These are phyloP conservation scores for Aureobasidium sp. DNA, from an alignment of 2,329 filamentous ascomycete species.

Conservation along the genomic window DNA sequence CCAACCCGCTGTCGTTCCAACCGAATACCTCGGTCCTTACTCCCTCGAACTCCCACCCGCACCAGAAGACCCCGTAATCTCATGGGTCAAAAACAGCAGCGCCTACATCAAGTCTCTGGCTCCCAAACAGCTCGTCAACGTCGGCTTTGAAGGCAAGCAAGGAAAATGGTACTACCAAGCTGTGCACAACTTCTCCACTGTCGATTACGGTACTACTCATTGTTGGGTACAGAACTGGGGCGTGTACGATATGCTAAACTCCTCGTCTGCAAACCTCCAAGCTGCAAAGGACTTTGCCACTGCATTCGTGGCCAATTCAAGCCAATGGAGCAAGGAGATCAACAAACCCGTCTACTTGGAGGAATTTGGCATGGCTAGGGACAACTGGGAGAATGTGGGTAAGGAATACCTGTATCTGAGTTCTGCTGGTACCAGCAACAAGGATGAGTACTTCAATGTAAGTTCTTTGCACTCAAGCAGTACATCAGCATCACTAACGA, in stretches of 20 bases:
- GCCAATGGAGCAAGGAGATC: conserved; percentile 31
- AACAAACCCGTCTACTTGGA: conserved; percentile 33
- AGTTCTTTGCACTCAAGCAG: background rate
- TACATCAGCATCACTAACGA: background rate
- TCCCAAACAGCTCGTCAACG: conserved; percentile 33
- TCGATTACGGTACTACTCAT: conserved; percentile 35
- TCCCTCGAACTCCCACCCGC: conserved; percentile 25
- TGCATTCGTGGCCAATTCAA: conserved; percentile 29
- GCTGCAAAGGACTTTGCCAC: conserved; percentile 31
- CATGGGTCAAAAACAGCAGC: conserved; percentile 32
- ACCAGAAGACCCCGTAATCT: conserved; percentile 29
- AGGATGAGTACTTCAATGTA: conserved; percentile 31
- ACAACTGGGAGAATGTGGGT: conserved; percentile 34
- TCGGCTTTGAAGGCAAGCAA: conserved; percentile 34
- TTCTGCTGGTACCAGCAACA: conserved; percentile 30
- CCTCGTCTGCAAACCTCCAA: conserved; percentile 26
- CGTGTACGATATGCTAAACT: conserved; percentile 33
- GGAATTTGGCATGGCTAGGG: conserved; percentile 35
- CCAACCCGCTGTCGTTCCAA: conserved; percentile 25
- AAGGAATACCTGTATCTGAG: conserved; percentile 33
- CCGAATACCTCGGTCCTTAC: conserved; percentile 26
- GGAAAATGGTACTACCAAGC: conserved; percentile 34
- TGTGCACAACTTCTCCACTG: conserved; percentile 30
- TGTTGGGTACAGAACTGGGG: conserved; percentile 37
- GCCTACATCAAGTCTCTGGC: conserved; percentile 31